phyloP scores from a whole-genome alignment of 805 yeast genomes.

The Priceomyces haplophilus region DNA sequence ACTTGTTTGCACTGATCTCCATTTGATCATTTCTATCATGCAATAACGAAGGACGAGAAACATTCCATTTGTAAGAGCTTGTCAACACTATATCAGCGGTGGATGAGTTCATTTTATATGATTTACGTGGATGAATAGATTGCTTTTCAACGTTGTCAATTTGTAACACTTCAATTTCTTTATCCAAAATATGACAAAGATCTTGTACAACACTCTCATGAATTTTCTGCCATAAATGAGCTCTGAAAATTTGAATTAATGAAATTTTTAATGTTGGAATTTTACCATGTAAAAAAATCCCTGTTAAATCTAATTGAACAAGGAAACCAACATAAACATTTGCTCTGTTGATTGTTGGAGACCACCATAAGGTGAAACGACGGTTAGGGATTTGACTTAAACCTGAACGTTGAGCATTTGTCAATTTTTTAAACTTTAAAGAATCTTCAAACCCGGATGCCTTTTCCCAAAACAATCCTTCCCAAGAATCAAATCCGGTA shows the following conservation, averaged over 20 bases:
- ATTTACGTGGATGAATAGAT: slow-evolving; percentile 93
- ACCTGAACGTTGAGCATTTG: slow-evolving; percentile 97
- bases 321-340: slow-evolving; percentile 96
- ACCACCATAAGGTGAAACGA: slow-evolving; percentile 98
- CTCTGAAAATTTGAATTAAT: slow-evolving; percentile 91
- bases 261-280: slow-evolving; percentile 96
- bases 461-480: slow-evolving; percentile 97
- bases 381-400: slow-evolving; percentile 96
- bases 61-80: slow-evolving; percentile 78
- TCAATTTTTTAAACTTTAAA: slow-evolving; percentile 86
- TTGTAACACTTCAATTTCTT: slow-evolving; percentile 76
- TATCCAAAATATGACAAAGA: slow-evolving; percentile 86
- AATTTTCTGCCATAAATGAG: slow-evolving; percentile 98
- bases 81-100: slow-evolving; percentile 84
- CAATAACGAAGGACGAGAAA: slow-evolving; percentile 75
- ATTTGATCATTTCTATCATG: slow-evolving; percentile 66
- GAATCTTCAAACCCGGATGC: slow-evolving; percentile 97
- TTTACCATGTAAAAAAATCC: slow-evolving; percentile 95
- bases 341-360: slow-evolving; percentile 97
- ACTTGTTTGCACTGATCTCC: slow-evolving; percentile 63
- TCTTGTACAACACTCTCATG: slow-evolving; percentile 95
- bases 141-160: slow-evolving; percentile 86
- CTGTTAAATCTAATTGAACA: slow-evolving; percentile 94
- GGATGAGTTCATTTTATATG: slow-evolving; percentile 95
- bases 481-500: slow-evolving; percentile 98